Evolutionary conservation across 108 stramenopile species (phyloP), one percentile per base, ranked within the genome.

Genomic region (Pseudonitzschia multiseries): DNA sequence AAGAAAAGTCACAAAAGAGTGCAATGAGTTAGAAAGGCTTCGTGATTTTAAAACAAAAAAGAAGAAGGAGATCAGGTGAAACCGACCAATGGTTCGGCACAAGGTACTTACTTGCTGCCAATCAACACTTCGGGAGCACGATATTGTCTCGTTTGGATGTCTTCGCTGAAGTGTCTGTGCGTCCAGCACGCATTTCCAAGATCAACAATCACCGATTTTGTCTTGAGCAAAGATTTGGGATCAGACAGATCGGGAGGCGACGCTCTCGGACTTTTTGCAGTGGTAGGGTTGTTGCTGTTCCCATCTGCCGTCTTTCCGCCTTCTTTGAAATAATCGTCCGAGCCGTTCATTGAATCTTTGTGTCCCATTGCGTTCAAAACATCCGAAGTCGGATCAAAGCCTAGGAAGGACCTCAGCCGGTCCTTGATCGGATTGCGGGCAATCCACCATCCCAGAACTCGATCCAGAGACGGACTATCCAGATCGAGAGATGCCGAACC

Each of bases 161-260:
- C 98, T 75, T 98, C 97, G 66, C 96, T 95, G 81, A 98, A 99
- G 86, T 99, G 98, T 43, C 93, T 82, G 68, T 98, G 83, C 4
- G 89, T 96, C 98, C 98, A 99, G 78, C 98, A 99, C 22, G 98
- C 98, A 73, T 99, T 99, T 70, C 98, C 98, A 10, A 99, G 89
- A 82, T 99, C 98, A 12, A 99, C 98, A 44, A 98, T 89, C 20
- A 92, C 90, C 22, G 94, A 81, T 42, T 86, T 78, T 26, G 81
- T 85, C 44, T 71, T 82, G 81, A 84, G 72, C 61, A 94, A 78
- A 72, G 79, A 72, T 33, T 87, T 74, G 28, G 77, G 65, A 78
- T 90, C 87, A 62, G 86, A 90, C 10, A 94, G 65, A 68, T 92
- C 87, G 2, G 93, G 86, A 44, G 85, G 89, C n/a, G 86, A 82